phyloP scores from a whole-genome alignment of 2,329 filamentous ascomycete genomes.

The Corynespora cassiicola region DNA sequence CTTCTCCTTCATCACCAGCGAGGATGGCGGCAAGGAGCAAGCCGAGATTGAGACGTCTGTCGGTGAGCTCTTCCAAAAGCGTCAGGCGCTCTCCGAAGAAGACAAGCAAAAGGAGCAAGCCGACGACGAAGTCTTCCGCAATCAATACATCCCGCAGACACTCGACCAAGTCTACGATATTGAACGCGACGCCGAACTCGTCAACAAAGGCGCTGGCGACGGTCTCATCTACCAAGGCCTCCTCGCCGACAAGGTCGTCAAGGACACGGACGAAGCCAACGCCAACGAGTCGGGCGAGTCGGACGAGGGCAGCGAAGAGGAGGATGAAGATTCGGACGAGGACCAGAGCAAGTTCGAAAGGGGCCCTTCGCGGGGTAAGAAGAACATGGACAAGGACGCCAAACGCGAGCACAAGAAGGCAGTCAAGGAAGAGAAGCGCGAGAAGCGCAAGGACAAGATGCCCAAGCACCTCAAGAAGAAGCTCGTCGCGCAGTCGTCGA shows the following conservation, averaged over 20 bases:
- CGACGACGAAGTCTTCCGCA: conserved; percentile 90
- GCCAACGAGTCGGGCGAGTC: conserved; percentile 55
- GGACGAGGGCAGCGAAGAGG: conserved; percentile 23
- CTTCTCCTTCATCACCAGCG: conserved; percentile 80
- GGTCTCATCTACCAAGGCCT: conserved; percentile 87
- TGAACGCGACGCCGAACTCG: conserved; percentile 83
- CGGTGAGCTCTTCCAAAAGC: conserved; percentile 70
- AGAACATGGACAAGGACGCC: conserved; percentile 88
- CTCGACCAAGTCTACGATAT: conserved; percentile 96
- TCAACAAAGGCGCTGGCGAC: conserved; percentile 74
- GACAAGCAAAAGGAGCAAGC: conserved; percentile 69
- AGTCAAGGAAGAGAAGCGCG: conserved; percentile 93
- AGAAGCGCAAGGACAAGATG: conserved; percentile 93
- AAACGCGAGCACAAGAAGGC: conserved; percentile 89
- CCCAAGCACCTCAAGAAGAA: conserved; percentile 96
- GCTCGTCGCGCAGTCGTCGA: conserved; percentile 68
- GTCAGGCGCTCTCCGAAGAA: conserved; percentile 56
- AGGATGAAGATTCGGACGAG: conserved; percentile 29
- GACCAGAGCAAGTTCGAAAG: conserved; percentile 44
- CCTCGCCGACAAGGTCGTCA: conserved; percentile 71
- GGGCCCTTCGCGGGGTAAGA: conserved; percentile 40
- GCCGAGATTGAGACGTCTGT: conserved; percentile 67
- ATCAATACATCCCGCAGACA: conserved; percentile 96
- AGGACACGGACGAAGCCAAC: conserved; percentile 46
- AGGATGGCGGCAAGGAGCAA: conserved; percentile 64